Evolutionary conservation across 1,139 yeast species (phyloP).

Genomic region (Diutina sp.): DNA sequence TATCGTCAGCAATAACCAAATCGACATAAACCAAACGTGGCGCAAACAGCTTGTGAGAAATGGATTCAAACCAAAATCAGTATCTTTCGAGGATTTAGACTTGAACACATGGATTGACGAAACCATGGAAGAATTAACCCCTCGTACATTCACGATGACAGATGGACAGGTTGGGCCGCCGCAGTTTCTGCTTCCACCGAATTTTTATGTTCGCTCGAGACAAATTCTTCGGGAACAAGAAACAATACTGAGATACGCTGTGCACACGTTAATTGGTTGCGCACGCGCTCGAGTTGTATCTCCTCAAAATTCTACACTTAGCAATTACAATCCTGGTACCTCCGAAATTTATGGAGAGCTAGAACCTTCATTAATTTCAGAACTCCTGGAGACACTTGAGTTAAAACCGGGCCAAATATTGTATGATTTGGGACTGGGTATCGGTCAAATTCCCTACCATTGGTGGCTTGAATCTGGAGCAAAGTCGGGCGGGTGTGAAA

Average conservation of each 20-base stretch:
- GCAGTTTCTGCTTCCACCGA: too few relatives aligned
- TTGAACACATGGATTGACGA: neutral
- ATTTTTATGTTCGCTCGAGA: too few relatives aligned
- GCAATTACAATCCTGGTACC: slow-evolving; percentile 74
- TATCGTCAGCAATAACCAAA: too few relatives aligned
- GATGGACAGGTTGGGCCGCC: too few relatives aligned
- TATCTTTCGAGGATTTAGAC: neutral
- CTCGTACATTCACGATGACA: too few relatives aligned
- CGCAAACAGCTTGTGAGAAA: too few relatives aligned
- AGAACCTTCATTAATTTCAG: too few relatives aligned
- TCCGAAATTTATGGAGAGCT: slow-evolving; percentile 92
- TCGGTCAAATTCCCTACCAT: slow-evolving; percentile 82
- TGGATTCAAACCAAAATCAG: neutral
- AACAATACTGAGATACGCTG: slow-evolving; percentile 16
- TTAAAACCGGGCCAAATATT: slow-evolving; percentile 42
- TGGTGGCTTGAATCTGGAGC: slow-evolving; percentile 85
- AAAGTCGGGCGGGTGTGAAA: slow-evolving; percentile 77
- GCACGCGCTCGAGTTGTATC: slow-evolving; percentile 70
- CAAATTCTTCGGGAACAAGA: too few relatives aligned
- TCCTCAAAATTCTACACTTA: slow-evolving; percentile 52
- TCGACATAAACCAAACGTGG: too few relatives aligned
- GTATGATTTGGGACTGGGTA: slow-evolving; percentile 87
- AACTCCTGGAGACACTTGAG: too few relatives aligned
- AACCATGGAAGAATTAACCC: neutral
- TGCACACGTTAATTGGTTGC: slow-evolving; percentile 60